Evolutionary conservation across 2,329 filamentous ascomycete species (phyloP).

Genomic region (Cryphonectria carpinicola): DNA sequence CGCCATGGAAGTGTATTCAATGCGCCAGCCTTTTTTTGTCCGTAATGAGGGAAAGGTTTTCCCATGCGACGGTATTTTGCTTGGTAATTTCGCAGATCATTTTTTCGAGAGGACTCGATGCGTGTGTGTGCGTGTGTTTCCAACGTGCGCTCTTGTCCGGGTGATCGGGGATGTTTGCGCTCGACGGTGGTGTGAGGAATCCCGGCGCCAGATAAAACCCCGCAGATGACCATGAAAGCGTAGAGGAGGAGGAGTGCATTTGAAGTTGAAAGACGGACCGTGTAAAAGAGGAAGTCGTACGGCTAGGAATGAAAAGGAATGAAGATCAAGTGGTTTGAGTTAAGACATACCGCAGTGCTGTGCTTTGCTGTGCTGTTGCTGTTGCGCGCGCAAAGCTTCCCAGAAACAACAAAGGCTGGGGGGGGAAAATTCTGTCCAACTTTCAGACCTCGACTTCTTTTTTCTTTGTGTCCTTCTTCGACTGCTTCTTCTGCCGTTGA

Average conservation of each 20-base stretch:
- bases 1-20: background rate
- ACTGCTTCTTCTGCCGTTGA: slow-evolving; percentile 8
- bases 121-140: background rate
- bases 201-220: background rate
- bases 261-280: background rate
- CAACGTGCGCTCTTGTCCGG: background rate
- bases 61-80: background rate
- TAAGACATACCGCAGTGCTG: background rate
- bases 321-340: background rate
- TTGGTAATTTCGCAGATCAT: background rate
- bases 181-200: background rate
- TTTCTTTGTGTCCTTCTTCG: slow-evolving; percentile 14
- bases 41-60: background rate
- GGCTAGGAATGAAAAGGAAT: background rate
- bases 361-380: slow-evolving; percentile 6
- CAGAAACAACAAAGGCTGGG: slow-evolving; percentile 11
- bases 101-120: background rate
- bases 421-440: slow-evolving; percentile 20
- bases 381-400: slow-evolving; percentile 10
- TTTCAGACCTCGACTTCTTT: slow-evolving; percentile 1
- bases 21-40: background rate
- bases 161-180: background rate
- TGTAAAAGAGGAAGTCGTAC: background rate
- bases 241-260: background rate
- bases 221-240: background rate